Evolutionary conservation across 306 rosid genomes (phyloP).

Genomic region (Geum urbanum): DNA sequence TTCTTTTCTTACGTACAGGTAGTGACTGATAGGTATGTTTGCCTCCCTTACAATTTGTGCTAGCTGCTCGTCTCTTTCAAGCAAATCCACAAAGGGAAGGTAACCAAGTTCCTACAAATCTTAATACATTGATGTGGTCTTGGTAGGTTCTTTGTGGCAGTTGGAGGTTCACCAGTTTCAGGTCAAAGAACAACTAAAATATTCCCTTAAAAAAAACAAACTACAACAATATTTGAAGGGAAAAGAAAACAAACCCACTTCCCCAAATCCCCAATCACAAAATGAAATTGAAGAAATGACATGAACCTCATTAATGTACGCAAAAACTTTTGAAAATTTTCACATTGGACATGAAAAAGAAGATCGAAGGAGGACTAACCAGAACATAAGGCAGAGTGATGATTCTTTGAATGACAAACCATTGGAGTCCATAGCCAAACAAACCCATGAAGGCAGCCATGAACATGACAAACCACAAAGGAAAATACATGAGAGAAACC

Average conservation of each 20-base stretch:
- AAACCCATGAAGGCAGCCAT: constrained; percentile 47
- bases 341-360: neutral
- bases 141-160: constrained; percentile 22
- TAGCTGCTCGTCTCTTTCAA: neutral
- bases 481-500: constrained; percentile 41
- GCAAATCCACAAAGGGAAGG: neutral
- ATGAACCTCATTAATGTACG: neutral
- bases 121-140: constrained; percentile 2
- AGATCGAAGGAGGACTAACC: constrained; percentile 30
- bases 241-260: neutral
- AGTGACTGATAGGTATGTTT: neutral
- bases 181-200: neutral
- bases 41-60: neutral
- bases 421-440: constrained; percentile 63
- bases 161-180: constrained; percentile 18
- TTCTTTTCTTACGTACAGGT: neutral
- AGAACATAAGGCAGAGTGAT: constrained; percentile 47
- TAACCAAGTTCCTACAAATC: neutral
- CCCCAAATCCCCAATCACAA: neutral
- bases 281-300: neutral
- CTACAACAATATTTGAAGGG: no score
- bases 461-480: constrained; percentile 52
- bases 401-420: constrained; percentile 47
- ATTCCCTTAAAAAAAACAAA: neutral
- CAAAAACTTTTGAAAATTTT: neutral